A percentile compares a stretch with the other conserved stretches of the same genome.
These are phyloP conservation scores for Lentinula sp. DNA, from an alignment of 768 basidiomycete species.

Conservation along the genomic window DNA sequence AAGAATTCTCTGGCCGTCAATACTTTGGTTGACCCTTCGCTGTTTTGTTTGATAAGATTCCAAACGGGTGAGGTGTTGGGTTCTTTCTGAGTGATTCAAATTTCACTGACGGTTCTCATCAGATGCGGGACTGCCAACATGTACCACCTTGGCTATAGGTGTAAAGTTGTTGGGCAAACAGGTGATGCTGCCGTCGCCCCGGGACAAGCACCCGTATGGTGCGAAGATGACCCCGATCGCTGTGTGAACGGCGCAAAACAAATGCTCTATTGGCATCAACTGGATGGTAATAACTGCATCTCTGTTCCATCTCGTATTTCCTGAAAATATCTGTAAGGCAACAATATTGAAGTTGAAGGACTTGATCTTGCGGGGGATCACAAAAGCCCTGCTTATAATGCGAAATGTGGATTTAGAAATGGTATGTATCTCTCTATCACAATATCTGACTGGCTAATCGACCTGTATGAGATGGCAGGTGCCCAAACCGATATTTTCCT, in stretches of 20 bases:
- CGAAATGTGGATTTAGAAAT: constrained; percentile 26
- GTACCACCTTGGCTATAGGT: constrained; percentile 36
- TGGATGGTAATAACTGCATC: constrained; percentile 30
- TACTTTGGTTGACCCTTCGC: not conserved
- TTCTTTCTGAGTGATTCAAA: constrained; percentile 5
- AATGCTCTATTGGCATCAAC: constrained; percentile 39
- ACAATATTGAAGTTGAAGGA: constrained; percentile 34
- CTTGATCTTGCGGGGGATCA: constrained; percentile 38
- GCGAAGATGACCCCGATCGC: constrained; percentile 23
- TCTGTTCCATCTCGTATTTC: not conserved
- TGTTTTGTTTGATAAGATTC: constrained; percentile 10
- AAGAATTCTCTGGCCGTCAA: not conserved
- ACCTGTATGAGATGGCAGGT: not conserved
- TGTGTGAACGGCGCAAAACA: constrained; percentile 36
- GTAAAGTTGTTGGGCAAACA: constrained; percentile 29
- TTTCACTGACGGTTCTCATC: not conserved
- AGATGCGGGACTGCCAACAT: constrained; percentile 40
- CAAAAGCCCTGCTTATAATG: constrained; percentile 29
- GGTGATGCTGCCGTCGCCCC: constrained; percentile 22
- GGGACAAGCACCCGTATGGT: constrained; percentile 33
- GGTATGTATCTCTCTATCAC: constrained; percentile 14
- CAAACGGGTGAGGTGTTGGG: constrained; percentile 15
- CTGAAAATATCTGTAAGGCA: constrained; percentile 6
- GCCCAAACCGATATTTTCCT: constrained; percentile 9
- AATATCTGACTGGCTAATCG: not conserved